A percentile compares a stretch with the other conserved stretches of the same genome.
These are phyloP conservation scores for Alternaria solani DNA, from an alignment of 2,329 filamentous ascomycete genomes.

Conservation along the genomic window DNA sequence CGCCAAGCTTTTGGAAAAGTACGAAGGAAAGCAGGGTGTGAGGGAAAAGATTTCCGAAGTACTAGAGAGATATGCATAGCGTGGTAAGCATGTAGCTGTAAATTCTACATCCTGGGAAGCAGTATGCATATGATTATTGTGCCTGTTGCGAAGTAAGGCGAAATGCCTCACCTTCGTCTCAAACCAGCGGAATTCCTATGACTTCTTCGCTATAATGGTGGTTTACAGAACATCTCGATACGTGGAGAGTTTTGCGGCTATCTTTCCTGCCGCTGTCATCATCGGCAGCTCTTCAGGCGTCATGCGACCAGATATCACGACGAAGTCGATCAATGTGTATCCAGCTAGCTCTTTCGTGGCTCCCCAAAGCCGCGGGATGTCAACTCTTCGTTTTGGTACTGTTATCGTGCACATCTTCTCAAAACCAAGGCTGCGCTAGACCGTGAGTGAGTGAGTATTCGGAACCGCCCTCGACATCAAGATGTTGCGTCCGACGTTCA, in stretches of 20 bases:
- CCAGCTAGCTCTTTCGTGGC: not conserved
- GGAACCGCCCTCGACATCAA: not conserved
- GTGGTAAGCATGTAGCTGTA: too few species aligned
- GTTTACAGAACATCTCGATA: too few species aligned
- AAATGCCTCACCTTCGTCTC: too few species aligned
- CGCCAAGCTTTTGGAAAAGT: conserved; percentile 50
- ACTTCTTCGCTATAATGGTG: too few species aligned
- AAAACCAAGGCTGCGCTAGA: not conserved
- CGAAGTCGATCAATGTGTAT: not conserved
- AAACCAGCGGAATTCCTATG: too few species aligned
- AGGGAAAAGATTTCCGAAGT: conserved; percentile 71
- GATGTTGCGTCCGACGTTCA: too few species aligned
- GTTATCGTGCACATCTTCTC: not conserved
- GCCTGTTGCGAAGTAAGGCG: too few species aligned
- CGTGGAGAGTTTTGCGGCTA: too few species aligned
- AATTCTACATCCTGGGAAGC: not conserved
- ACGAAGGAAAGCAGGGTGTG: conserved; percentile 57
- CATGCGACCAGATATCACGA: not conserved
- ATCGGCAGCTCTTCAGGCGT: not conserved
- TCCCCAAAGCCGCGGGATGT: not conserved
- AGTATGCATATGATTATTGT: not conserved
- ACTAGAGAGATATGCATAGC: conserved; percentile 51
- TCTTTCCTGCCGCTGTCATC: too few species aligned
- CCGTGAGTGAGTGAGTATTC: not conserved
- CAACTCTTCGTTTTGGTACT: not conserved